phyloP scores from a whole-genome alignment of 176 grass and related monocot genomes.

The Raddia distichophylla region DNA sequence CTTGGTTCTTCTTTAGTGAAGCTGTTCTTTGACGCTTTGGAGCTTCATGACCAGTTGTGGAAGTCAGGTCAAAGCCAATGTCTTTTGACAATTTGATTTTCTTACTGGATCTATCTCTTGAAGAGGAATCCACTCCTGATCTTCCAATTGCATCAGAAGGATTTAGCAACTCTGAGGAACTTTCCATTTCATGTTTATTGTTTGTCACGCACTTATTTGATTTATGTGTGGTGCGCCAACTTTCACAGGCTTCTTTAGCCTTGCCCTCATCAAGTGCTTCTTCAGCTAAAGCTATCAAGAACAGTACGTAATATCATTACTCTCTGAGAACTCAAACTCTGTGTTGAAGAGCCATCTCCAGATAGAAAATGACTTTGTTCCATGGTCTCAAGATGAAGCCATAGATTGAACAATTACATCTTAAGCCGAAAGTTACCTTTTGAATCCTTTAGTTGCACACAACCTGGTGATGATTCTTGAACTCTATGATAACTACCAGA shows the following conservation, averaged over 20 bases:
- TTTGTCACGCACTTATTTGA: slow-evolving; percentile 31
- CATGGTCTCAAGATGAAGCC: background rate
- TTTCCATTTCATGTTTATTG: slow-evolving; percentile 38
- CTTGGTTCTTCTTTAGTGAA: slow-evolving; percentile 39
- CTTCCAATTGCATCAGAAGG: slow-evolving; percentile 7
- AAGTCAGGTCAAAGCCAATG: slow-evolving; percentile 5
- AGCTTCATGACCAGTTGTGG: slow-evolving; percentile 22
- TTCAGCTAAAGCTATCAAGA: slow-evolving; percentile 44
- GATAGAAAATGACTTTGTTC: slow-evolving; percentile 13
- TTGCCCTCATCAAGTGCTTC: slow-evolving; percentile 41
- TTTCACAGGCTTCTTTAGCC: slow-evolving; percentile 21
- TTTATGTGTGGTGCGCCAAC: slow-evolving; percentile 28
- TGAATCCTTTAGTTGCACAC: slow-evolving; percentile 17
- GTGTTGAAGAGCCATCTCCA: slow-evolving; percentile 18
- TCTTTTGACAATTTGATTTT: slow-evolving; percentile 53
- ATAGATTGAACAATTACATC: slow-evolving; percentile 24
- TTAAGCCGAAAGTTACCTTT: slow-evolving; percentile 52
- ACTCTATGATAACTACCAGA: slow-evolving; percentile 49
- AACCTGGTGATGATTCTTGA: slow-evolving; percentile 38
- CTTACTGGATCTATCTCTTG: slow-evolving; percentile 37
- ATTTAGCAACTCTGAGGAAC: slow-evolving; percentile 36
- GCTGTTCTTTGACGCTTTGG: slow-evolving; percentile 47
- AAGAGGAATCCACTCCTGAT: slow-evolving; percentile 39
- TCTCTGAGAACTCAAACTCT: slow-evolving; percentile 20
- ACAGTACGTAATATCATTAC: slow-evolving; percentile 23